Conservation (phyloP, 805 yeast genomes). For the Teunomyces panamensis region DNA sequence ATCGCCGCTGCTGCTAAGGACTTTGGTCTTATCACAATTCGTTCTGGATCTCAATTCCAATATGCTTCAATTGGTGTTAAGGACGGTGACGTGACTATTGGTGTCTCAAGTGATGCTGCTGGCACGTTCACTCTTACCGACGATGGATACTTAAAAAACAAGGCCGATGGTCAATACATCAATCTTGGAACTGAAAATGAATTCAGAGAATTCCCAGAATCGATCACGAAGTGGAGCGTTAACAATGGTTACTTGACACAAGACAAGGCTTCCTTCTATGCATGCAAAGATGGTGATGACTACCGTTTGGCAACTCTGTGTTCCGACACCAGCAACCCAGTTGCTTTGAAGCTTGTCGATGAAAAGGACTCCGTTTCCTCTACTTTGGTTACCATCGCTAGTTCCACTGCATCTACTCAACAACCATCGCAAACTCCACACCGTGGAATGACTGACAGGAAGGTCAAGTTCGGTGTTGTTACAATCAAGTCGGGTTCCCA, state of each 20-base stretch:
- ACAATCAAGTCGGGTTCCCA: constrained; percentile 24
- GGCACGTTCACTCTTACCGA: constrained; percentile 20
- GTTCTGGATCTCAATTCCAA: constrained; percentile 26
- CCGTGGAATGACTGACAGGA: constrained; percentile 3
- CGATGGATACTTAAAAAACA: constrained; percentile 21
- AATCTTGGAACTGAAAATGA: constrained; percentile 8
- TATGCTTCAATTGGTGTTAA: constrained; percentile 10
- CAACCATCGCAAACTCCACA: background rate
- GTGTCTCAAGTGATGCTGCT: constrained; percentile 7
- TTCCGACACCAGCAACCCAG: constrained; percentile 8
- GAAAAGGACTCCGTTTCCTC: background rate
- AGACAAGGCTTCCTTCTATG: constrained; percentile 8
- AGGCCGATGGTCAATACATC: constrained; percentile 13
- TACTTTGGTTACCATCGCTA: background rate
- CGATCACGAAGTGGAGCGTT: constrained; percentile 10
- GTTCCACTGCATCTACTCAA: constrained; percentile 2
- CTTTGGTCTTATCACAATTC: constrained; percentile 18
- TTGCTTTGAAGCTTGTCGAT: constrained; percentile 8
- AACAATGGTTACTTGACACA: constrained; percentile 13
- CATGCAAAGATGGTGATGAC: constrained; percentile 8
- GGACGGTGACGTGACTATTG: constrained; percentile 9
- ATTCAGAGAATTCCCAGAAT: constrained; percentile 2
- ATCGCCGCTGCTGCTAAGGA: constrained; percentile 22
- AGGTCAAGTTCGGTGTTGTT: constrained; percentile 15
- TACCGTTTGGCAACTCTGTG: constrained; percentile 7